A percentile compares a stretch with the other conserved stretches of the same genome.
phyloP scores from a whole-genome alignment of 495 filamentous ascomycete genomes.

The Bacidia rubella region DNA sequence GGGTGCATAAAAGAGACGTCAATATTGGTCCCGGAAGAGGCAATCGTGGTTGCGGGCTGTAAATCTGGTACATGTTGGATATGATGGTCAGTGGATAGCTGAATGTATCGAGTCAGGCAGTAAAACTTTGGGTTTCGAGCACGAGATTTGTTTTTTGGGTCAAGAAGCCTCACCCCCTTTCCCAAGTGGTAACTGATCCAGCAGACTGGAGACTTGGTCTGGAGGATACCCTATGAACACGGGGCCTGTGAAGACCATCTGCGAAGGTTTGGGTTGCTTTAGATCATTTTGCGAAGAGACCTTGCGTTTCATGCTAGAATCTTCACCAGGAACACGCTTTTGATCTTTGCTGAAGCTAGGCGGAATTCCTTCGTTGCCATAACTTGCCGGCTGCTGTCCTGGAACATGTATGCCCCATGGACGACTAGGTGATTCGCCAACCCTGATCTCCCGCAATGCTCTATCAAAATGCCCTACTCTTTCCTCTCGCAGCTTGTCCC shows the following conservation, averaged over 20 bases:
- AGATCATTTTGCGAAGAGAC: not conserved
- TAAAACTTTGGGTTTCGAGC: no score
- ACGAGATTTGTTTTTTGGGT: no score
- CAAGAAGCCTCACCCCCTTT: not conserved
- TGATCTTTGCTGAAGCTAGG: not conserved
- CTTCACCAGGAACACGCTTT: no score
- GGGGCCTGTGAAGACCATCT: constrained; percentile 71
- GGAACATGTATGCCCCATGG: constrained; percentile 86
- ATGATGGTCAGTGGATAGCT: no score
- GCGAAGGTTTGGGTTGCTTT: constrained; percentile 23
- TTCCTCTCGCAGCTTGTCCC: constrained; percentile 21
- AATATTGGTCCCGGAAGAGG: constrained; percentile 2
- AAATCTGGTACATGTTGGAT: no score
- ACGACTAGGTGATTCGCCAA: constrained; percentile 78
- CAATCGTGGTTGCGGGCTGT: constrained; percentile 7
- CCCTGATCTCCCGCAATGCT: constrained; percentile 63
- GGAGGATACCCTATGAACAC: constrained; percentile 81
- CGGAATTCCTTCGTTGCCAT: constrained; percentile 11
- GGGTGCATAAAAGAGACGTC: constrained; percentile 1
- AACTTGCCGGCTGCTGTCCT: constrained; percentile 28
- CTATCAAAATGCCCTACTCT: constrained; percentile 58
- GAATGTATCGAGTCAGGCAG: no score
- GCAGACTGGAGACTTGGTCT: constrained; percentile 58
- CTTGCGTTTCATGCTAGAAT: not conserved
- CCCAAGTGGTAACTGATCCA: constrained; percentile 37